Evolutionary conservation across 192 early-diverging fungal genomes (phyloP), one percentile per base, ranked within the genome.

Genomic region (Diversispora eburnea): DNA sequence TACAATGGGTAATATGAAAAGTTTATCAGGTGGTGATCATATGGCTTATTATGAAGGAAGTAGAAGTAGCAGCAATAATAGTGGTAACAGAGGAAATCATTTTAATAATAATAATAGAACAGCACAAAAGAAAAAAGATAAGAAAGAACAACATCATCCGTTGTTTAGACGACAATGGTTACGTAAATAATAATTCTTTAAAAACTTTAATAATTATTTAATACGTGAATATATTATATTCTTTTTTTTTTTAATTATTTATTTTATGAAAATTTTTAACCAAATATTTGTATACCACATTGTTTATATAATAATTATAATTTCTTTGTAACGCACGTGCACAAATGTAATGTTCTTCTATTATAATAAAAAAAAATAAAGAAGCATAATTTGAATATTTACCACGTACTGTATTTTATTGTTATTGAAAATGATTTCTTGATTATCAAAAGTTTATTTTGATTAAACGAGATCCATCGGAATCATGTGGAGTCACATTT

Each of bases 11-110:
- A 91, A 86, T 8, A 80, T 95, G 73, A 93, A 88, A 77, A 92
- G 91, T 56, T 84, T 97, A 68, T 90, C 89, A 20, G 97, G 97
- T 43, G 94, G 87, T 1, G 93, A 95, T 77, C 86, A 89, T 71
- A 99, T 99, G 94, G 95, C 95, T 0, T 99, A 99, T 73, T 84
- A 93, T 65, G 97, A 98, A 77, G 74, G 63, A 42, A 41, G 71
- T 22, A 56, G 74, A 7, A 54, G 77, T 54, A 25, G 69, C 25
- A 55, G 74, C 6, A 61, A 49, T 7, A 67, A 47, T 17, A 6
- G 61, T 79, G 8, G 41, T 45, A 17, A 93, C 64, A 95, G 97
- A 77, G 74, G 63, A 42, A 41, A 70, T 22, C 52, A 71, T 10
- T 51, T 75, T 54, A 25, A 73, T 10, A 61, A 49, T 10, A 61